Conservation (phyloP, 2,329 filamentous ascomycete genomes). For the Drechslerella stenobrocha region DNA sequence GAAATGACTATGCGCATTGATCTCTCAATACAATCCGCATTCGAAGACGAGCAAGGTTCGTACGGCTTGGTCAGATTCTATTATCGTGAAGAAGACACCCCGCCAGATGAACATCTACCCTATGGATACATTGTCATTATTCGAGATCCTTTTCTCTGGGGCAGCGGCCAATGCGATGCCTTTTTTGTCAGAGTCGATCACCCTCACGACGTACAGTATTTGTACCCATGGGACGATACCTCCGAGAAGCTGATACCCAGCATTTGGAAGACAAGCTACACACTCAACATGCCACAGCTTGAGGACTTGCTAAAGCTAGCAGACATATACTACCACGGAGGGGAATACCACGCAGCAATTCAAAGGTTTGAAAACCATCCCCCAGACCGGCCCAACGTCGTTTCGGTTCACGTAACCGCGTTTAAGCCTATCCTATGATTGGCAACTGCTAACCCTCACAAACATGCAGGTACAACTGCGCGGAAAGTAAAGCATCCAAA, state of each 20-base stretch:
- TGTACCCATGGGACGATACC: conserved; percentile 17
- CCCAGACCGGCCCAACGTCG: neutral
- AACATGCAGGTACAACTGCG: conserved; percentile 27
- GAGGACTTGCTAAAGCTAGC: conserved; percentile 13
- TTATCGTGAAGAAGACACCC: conserved; percentile 20
- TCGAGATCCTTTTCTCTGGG: conserved; percentile 34
- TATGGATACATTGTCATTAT: conserved; percentile 5
- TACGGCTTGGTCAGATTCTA: conserved; percentile 29
- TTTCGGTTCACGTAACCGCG: neutral
- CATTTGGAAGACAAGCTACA: conserved; percentile 10
- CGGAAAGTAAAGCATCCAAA: conserved; percentile 7
- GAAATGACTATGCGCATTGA: conserved; percentile 3
- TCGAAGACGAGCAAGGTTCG: conserved; percentile 33
- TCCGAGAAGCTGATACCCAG: conserved; percentile 16
- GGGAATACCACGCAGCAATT: conserved; percentile 9
- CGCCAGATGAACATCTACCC: conserved; percentile 8
- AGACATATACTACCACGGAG: conserved; percentile 2
- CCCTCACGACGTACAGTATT: conserved; percentile 16
- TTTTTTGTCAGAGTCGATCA: conserved; percentile 32
- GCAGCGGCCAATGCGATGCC: neutral
- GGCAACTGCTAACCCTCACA: too few relatives aligned
- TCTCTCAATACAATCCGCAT: conserved; percentile 10
- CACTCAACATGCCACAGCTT: neutral
- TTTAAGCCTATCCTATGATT: neutral
- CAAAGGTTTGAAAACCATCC: conserved; percentile 5